Evolutionary conservation across 768 basidiomycete genomes (phyloP), one percentile per base, ranked within the genome.

Genomic region (Cyclocybe aegerita): DNA sequence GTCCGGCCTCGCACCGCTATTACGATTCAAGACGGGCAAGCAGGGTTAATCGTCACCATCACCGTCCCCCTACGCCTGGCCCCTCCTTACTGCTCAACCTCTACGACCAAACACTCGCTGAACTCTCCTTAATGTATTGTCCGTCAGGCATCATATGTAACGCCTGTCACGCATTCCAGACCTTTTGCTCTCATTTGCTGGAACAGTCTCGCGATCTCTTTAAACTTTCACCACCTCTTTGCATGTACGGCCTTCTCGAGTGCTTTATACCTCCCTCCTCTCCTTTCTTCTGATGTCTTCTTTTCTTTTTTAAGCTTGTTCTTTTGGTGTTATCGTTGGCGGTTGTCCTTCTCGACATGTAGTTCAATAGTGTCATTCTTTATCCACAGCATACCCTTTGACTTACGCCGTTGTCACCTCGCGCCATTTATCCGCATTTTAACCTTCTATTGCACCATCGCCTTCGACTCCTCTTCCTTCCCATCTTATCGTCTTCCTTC

Each of bases 1-100:
- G 1, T 80, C 85, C 0, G 88, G 91, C 1, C 80, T 98, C 43
- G 93, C 94, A 1, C 90, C 93, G 1, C 71, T 98, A 47, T 69
- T 98, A 49, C 80, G 89, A 46, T 90, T 90, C 78, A 87, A 78
- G 73, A 85, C 73, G 43, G 65, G 64, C n/a, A 88, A 87, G 66
- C 82, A 84, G 49, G 57, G 67, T 33, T 68, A 73, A 65, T 79
- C 61, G 72, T 47, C 9, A 38, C 15, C 17, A 4, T 29, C 9
- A n/a, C 35, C 14, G 30, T 38, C 37, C 36, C 14, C 30, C 29
- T 39, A 38, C 17, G 33, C 39, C 31, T 49, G 39, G 23, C 23
- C 41, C 10, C 35, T 33, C 35, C 50, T 9, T 47, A 46, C 15
- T 42, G 41, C 33, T 40, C 43, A 38, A 52, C 49, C 17, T 53